Conservation (phyloP, 1,284 basidiomycete species). For the Garcileccinum viscosum region DNA sequence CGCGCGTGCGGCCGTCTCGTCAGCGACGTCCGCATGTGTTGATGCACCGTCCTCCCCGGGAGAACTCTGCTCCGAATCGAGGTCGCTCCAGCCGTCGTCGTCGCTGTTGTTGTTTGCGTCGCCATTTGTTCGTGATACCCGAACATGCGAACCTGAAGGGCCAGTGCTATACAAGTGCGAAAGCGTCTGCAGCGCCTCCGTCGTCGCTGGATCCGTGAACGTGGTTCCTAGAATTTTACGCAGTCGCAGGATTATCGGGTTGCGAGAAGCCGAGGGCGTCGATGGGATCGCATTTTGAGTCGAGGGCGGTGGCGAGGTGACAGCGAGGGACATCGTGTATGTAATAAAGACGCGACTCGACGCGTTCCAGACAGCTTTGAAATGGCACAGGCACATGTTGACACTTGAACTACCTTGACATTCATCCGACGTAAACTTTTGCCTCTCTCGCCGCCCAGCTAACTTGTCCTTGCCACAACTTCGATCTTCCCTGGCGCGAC, state of each 20-base stretch:
- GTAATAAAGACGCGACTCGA: no score
- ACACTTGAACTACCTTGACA: no score
- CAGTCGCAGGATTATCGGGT: conserved; percentile 81
- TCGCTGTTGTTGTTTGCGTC: conserved; percentile 29
- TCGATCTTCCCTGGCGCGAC: no score
- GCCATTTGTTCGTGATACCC: conserved; percentile 21
- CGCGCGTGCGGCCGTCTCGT: conserved; percentile 70
- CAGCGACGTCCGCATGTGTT: conserved; percentile 37
- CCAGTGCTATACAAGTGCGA: conserved; percentile 72
- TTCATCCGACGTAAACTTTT: no score
- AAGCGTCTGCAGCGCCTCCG: conserved; percentile 83
- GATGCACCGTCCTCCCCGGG: conserved; percentile 10
- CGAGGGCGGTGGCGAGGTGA: background rate
- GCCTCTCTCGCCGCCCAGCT: no score
- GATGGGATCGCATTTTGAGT: background rate
- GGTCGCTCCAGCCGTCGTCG: conserved; percentile 41
- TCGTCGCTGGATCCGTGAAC: conserved; percentile 82
- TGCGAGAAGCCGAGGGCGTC: conserved; percentile 39
- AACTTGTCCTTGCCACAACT: no score
- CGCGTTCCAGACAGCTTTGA: no score
- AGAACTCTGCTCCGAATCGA: conserved; percentile 18
- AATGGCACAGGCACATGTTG: no score
- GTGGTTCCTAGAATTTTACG: conserved; percentile 88
- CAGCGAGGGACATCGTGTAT: background rate
- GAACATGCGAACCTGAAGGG: background rate